Evolutionary conservation across 139 green algal species (phyloP), one percentile per base, ranked within the genome.

Genomic region (Chlorella sp.): DNA sequence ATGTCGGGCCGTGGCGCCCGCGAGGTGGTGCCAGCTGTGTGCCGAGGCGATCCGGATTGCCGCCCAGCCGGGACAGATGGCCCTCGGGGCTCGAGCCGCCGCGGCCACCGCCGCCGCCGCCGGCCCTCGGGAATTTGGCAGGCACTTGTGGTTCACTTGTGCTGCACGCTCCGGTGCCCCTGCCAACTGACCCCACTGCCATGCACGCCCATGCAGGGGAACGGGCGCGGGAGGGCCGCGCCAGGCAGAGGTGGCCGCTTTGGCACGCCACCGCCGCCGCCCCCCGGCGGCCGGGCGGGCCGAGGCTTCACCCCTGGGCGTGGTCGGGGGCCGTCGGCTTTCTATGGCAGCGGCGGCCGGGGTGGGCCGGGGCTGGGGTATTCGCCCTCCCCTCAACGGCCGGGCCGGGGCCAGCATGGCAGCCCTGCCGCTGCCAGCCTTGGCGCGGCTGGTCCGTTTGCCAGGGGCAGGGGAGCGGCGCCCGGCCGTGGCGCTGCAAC

Each of bases 231-330:
- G 32, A 44, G 74, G 74, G 47, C 20, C 51, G 39, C 20, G 17
- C 32, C 74, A 38, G 70, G 39, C 18, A n/a, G 70, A 38, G 70
- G 39, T 36, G 25, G 70, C 70, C 56, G 39, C 12, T 78, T 39
- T 38, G 69, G 69, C 69, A 75, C 69, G 20, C 69, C 69, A 26
- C 70, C 70, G 26, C 70, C 69, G 21, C 69, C 69, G 21, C 69
- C 69, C 20, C 39, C 21, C 4, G 38, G 4, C 38, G 69, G 36
- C 21, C 69, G 69, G 11, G 32, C 68, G 1, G 68, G 68, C 4
- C 16, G 41, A 15, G 68, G 68, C 34, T 57, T 23, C 26, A n/a
- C 6, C 21, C 69, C 36, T 0, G 69, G 69, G 20, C 36, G 69
- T 25, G 69, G 69, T 12, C 38, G 69, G 1, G 65, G 65, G 7